Evolutionary conservation across 306 rosid genomes (phyloP).

Genomic region (Lupinus albus): DNA sequence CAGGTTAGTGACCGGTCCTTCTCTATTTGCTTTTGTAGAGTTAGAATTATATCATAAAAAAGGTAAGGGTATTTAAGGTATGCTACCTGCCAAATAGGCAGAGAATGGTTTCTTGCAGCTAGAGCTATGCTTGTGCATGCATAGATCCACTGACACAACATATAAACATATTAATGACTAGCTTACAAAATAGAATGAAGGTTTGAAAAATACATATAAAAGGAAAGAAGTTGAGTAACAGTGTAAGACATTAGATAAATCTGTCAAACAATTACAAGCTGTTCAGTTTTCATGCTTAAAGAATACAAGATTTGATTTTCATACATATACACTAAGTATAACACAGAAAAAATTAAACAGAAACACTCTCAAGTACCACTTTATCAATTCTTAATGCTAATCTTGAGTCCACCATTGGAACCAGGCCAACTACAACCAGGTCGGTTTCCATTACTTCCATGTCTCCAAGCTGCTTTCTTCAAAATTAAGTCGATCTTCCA

Average conservation of each 20-base stretch:
- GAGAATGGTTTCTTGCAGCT: conserved; percentile 1
- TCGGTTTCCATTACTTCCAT: conserved; percentile 31
- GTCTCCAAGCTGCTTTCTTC: conserved; percentile 44
- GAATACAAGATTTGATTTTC: conserved; percentile 60
- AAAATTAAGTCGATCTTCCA: conserved; percentile 47
- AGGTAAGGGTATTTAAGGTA: not conserved
- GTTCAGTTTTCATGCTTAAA: conserved; percentile 65
- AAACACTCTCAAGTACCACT: conserved; percentile 43
- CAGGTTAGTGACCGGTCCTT: not conserved
- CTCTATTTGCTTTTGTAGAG: not conserved
- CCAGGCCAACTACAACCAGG: conserved; percentile 38
- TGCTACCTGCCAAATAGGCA: not conserved
- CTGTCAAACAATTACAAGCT: conserved; percentile 58
- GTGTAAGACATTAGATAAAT: conserved; percentile 40
- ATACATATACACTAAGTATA: conserved; percentile 62
- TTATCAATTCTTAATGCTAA: conserved; percentile 43
- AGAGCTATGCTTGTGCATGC: conserved; percentile 26
- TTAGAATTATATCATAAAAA: not conserved
- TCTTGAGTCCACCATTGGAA: conserved; percentile 38
- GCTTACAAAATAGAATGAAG: conserved; percentile 3
- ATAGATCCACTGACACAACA: not conserved
- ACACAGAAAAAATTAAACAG: conserved; percentile 46
- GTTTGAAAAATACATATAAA: not conserved
- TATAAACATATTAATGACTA: not conserved
- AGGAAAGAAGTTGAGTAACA: conserved; percentile 22